Percentiles rank a stretch among this genome's conserved stretches.
Conservation (phyloP, 2,329 filamentous ascomycete genomes). For the Claviceps cyperi region DNA sequence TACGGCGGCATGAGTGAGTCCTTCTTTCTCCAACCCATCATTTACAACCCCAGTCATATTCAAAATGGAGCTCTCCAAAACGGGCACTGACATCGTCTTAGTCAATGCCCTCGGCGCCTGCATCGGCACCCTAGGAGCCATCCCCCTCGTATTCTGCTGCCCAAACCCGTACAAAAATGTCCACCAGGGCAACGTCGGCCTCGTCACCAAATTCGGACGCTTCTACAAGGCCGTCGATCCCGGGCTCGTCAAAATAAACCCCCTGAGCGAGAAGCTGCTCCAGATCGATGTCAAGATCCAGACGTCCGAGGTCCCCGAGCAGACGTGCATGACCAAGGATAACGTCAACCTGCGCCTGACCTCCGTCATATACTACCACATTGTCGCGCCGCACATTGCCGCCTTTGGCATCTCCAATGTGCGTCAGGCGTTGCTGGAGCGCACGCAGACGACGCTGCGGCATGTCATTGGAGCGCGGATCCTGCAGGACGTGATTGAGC, state of each 20-base stretch:
- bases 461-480: constrained; percentile 94
- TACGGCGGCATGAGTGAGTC: constrained; percentile 72
- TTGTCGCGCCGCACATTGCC: constrained; percentile 86
- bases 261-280: constrained; percentile 74
- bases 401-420: constrained; percentile 95
- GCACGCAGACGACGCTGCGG: constrained; percentile 91
- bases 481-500: constrained; percentile 95
- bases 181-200: constrained; percentile 80
- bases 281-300: constrained; percentile 99
- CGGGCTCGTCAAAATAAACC: constrained; percentile 94
- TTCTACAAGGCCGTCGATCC: constrained; percentile 96
- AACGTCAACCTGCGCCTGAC: constrained; percentile 90
- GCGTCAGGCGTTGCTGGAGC: constrained; percentile 89
- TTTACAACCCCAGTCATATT: background rate
- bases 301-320: constrained; percentile 90
- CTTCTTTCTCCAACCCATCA: background rate
- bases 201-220: constrained; percentile 88
- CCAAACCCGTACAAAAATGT: constrained; percentile 95
- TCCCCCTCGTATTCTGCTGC: constrained; percentile 83
- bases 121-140: constrained; percentile 67
- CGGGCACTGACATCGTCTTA: constrained; percentile 13
- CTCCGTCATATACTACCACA: constrained; percentile 98
- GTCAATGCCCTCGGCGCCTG: constrained; percentile 60
- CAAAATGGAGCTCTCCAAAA: background rate
- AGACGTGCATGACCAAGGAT: constrained; percentile 99